Conservation (phyloP, 352 stramenopile genomes). For the Globisporangium polare region DNA sequence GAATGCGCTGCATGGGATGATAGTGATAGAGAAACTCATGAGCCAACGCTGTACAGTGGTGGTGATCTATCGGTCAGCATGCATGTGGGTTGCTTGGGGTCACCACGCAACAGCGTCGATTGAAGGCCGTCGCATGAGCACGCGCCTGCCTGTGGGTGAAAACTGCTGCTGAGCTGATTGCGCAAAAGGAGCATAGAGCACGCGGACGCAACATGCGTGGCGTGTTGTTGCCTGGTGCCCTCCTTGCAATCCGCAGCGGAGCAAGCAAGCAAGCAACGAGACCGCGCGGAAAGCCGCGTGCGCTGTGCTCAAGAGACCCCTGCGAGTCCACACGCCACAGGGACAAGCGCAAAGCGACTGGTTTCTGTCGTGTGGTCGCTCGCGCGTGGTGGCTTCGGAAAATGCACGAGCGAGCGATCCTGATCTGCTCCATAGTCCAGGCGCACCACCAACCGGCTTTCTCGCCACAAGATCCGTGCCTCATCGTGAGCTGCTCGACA, state of each 20-base stretch:
- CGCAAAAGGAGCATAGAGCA: neutral
- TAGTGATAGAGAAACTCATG: no score
- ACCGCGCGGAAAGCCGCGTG: neutral
- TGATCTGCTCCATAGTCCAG: neutral
- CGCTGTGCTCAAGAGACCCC: neutral
- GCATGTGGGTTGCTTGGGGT: neutral
- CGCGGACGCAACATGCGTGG: neutral
- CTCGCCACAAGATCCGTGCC: no score
- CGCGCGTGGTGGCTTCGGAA: neutral
- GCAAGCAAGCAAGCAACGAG: neutral
- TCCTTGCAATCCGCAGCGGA: neutral
- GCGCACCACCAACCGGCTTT: neutral
- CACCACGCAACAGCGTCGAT: neutral
- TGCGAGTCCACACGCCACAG: neutral
- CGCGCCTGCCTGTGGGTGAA: neutral
- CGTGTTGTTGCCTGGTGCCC: constrained; percentile 2
- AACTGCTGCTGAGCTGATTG: neutral
- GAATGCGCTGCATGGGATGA: no score
- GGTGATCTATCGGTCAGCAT: neutral
- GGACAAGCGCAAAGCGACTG: neutral
- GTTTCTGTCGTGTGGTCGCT: neutral
- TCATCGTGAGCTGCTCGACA: no score
- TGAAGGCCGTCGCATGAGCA: neutral
- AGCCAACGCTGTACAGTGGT: no score
- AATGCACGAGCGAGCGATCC: neutral